Base-by-base conservation (phyloP, 208 protist species). In the Vickermania spadyakhi region DNA sequence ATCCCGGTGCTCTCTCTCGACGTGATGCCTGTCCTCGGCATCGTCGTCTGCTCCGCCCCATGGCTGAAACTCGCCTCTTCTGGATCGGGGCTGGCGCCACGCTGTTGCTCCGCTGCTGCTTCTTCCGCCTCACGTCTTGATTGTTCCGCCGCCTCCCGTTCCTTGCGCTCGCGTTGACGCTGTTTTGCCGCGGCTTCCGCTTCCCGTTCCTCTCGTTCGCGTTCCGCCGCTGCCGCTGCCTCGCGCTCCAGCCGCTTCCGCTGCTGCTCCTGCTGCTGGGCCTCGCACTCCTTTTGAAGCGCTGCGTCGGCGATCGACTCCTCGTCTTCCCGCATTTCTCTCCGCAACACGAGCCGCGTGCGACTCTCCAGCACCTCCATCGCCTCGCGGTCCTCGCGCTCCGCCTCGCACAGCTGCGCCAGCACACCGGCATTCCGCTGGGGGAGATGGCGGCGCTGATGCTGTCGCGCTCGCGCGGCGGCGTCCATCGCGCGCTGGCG, bases 121-220 rank as follows among this genome's bases (percentile, higher is more conserved):
- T n/a, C n/a, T n/a, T n/a, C n/a, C n/a, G n/a, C n/a, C n/a, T n/a
- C n/a, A n/a, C n/a, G n/a, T n/a, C n/a, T n/a, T n/a, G n/a, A n/a
- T n/a, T n/a, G n/a, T n/a, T n/a, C n/a, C n/a, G n/a, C n/a, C n/a
- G n/a, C n/a, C n/a, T n/a, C n/a, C n/a, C n/a, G n/a, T 36, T 93
- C 86, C 68, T 86, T 79, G 71, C 81, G 81, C 30, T 93, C 81
- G 23, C 58, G 67, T 1, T 85, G 31, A 26, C 86, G 64, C 0
- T 66, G 72, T 50, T 72, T 73, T 31, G 79, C 81, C 54, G 88
- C 88, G 62, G 82, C 89, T 52, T 89, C 72, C 64, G 89, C 81
- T 58, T 88, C 80, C 49, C 70, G 75, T 18, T 73, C 1, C 2
- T 82, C 58, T 13, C 65, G 73, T 7, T 66, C 3, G 1, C 77